A percentile compares a stretch with the other conserved stretches of the same genome.
phyloP scores from a whole-genome alignment of 345 rosid genomes.

The Eutrema yunnanense region DNA sequence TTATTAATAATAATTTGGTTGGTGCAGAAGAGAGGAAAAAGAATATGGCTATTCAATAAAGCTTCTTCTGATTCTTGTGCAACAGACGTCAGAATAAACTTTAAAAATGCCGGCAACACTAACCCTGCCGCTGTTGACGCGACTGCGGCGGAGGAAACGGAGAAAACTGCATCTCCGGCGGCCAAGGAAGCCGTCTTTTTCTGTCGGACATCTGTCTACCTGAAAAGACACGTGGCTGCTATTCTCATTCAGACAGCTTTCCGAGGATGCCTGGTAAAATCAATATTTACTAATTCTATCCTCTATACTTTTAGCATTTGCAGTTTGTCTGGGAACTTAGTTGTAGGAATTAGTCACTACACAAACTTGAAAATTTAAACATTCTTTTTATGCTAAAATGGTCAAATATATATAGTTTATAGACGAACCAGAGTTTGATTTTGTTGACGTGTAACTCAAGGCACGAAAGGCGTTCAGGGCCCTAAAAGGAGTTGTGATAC shows the following conservation, averaged over 20 bases:
- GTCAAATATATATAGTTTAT: not conserved
- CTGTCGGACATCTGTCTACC: constrained; percentile 38
- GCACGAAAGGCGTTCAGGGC: constrained; percentile 77
- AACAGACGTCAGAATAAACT: not conserved
- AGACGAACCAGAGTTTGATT: constrained; percentile 3
- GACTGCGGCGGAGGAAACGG: constrained; percentile 31
- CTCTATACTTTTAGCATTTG: not conserved
- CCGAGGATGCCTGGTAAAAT: constrained; percentile 67
- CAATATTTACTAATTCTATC: not conserved
- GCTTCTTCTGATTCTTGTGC: too few relatives aligned
- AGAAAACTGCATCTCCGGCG: constrained; percentile 53
- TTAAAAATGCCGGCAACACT: not conserved
- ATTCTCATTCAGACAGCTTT: constrained; percentile 67
- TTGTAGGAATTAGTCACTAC: not conserved
- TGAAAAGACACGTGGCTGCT: constrained; percentile 59
- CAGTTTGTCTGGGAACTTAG: not conserved
- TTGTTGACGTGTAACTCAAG: constrained; percentile 34
- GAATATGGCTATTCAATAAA: too few relatives aligned
- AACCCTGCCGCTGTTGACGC: not conserved
- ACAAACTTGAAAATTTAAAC: not conserved
- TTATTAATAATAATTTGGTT: too few relatives aligned
- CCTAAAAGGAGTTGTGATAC: constrained; percentile 69
- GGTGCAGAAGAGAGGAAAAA: too few relatives aligned
- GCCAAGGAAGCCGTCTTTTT: constrained; percentile 51
- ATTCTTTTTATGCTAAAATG: not conserved